phyloP scores from a whole-genome alignment of 2,329 filamentous ascomycete species.

The Westerdykella ornata region DNA sequence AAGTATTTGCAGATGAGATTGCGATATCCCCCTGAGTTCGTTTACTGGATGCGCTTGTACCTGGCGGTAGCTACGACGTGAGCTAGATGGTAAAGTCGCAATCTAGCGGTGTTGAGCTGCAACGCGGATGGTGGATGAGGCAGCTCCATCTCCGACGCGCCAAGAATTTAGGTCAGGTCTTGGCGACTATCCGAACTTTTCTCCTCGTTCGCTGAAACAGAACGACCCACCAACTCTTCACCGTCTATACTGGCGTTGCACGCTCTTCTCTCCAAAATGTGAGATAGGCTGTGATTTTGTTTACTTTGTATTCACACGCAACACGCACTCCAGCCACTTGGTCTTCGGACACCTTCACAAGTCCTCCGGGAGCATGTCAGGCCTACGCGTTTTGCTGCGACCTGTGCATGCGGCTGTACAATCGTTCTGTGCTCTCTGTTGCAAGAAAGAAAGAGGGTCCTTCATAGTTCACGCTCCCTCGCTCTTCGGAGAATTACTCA shows the following conservation, averaged over 20 bases:
- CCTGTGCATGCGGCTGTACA: slow-evolving; percentile 39
- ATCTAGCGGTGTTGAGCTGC: not conserved
- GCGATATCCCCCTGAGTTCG: not conserved
- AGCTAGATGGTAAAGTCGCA: not conserved
- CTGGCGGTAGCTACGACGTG: not conserved
- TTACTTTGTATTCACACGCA: slow-evolving; percentile 12
- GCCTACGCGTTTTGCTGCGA: slow-evolving; percentile 45
- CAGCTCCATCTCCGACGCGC: not conserved
- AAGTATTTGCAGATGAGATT: slow-evolving; percentile 3
- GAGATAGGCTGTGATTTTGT: too few species aligned
- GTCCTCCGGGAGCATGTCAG: slow-evolving; percentile 43
- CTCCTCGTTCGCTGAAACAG: too few species aligned
- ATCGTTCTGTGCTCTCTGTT: slow-evolving; percentile 37
- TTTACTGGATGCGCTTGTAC: not conserved
- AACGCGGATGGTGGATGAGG: too few species aligned
- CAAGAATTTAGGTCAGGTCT: slow-evolving; percentile 1
- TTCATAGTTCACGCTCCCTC: slow-evolving; percentile 51
- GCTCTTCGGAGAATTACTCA: slow-evolving; percentile 38
- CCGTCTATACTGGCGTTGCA: too few species aligned
- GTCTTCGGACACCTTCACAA: slow-evolving; percentile 39
- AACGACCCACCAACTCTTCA: too few species aligned
- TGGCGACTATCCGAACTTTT: not conserved
- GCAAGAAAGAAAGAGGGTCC: slow-evolving; percentile 45
- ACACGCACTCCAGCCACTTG: slow-evolving; percentile 43
- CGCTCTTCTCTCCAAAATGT: too few species aligned